These are phyloP conservation scores for Torulaspora globosa DNA, from an alignment of 1,139 yeast genomes.

Conservation along the genomic window DNA sequence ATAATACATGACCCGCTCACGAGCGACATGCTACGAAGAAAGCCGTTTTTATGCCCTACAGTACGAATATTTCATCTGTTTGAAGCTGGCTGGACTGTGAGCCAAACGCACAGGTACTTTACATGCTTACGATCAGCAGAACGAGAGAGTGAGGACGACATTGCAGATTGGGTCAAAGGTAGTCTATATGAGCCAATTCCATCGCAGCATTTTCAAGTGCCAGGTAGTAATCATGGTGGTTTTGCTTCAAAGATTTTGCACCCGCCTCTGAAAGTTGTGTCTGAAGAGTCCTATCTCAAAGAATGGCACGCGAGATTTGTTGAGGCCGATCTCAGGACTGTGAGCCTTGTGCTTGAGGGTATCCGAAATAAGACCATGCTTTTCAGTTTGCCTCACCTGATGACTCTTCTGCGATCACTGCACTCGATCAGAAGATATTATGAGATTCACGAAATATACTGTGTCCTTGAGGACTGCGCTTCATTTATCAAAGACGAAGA, in stretches of 20 bases:
- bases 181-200: slow-evolving; percentile 15
- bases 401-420: slow-evolving; percentile 18
- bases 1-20: slow-evolving; percentile 10
- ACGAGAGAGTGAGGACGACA: slow-evolving; percentile 15
- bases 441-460: slow-evolving; percentile 26
- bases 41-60: slow-evolving; percentile 6
- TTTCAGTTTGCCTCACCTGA: slow-evolving; percentile 23
- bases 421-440: slow-evolving; percentile 13
- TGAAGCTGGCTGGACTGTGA: not conserved
- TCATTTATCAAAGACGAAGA: slow-evolving; percentile 10
- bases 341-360: slow-evolving; percentile 14
- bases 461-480: slow-evolving; percentile 12
- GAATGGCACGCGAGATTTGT: slow-evolving; percentile 20
- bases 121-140: slow-evolving; percentile 10
- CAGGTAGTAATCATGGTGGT: not conserved
- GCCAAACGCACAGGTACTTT: slow-evolving; percentile 3
- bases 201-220: slow-evolving; percentile 6
- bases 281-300: slow-evolving; percentile 19
- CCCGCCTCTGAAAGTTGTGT: not conserved
- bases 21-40: slow-evolving; percentile 13
- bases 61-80: slow-evolving; percentile 4
- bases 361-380: slow-evolving; percentile 10
- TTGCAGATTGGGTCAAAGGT: slow-evolving; percentile 17
- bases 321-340: slow-evolving; percentile 17
- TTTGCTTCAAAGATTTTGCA: not conserved